phyloP scores from a whole-genome alignment of 1,139 yeast species.

The Saccharomyces pastorianus region DNA sequence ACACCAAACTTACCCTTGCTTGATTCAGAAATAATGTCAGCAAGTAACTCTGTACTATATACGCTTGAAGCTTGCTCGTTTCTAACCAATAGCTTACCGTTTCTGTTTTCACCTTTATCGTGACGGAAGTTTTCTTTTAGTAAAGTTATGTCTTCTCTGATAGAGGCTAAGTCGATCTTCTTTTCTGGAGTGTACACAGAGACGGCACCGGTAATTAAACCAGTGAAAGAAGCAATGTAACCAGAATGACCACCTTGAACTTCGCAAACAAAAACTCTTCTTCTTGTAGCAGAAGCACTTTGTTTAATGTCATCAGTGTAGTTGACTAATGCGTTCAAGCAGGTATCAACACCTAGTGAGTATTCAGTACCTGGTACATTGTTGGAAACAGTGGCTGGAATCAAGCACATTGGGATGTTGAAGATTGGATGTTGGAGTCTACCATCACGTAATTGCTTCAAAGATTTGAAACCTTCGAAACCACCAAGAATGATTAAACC shows the following conservation, averaged over 20 bases:
- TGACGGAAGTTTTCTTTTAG: conserved; percentile 48
- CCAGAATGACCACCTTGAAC: conserved; percentile 88
- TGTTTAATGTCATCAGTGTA: conserved; percentile 76
- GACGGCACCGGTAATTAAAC: conserved; percentile 64
- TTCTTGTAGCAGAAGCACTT: conserved; percentile 70
- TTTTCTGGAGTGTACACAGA: conserved; percentile 73
- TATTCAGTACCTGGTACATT: conserved; percentile 82
- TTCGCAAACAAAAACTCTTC: conserved; percentile 70
- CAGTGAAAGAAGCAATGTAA: conserved; percentile 62
- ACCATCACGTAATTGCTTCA: conserved; percentile 58
- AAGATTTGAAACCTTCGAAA: conserved; percentile 66
- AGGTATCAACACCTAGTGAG: conserved; percentile 71
- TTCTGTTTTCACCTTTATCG: conserved; percentile 54
- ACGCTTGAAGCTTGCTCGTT: conserved; percentile 81
- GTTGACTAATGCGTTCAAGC: conserved; percentile 63
- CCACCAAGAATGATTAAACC: conserved; percentile 75
- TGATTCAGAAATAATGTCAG: conserved; percentile 74
- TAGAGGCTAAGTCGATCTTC: conserved; percentile 48
- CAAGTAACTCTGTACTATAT: conserved; percentile 70
- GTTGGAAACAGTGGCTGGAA: conserved; percentile 78
- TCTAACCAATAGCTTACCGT: conserved; percentile 78
- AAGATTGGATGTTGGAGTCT: conserved; percentile 59
- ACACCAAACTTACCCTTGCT: conserved; percentile 74
- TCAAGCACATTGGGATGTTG: conserved; percentile 67
- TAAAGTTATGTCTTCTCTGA: conserved; percentile 54